Evolutionary conservation across 768 basidiomycete genomes (phyloP), one percentile per base, ranked within the genome.

Genomic region (Pleurotus pulmonarius): DNA sequence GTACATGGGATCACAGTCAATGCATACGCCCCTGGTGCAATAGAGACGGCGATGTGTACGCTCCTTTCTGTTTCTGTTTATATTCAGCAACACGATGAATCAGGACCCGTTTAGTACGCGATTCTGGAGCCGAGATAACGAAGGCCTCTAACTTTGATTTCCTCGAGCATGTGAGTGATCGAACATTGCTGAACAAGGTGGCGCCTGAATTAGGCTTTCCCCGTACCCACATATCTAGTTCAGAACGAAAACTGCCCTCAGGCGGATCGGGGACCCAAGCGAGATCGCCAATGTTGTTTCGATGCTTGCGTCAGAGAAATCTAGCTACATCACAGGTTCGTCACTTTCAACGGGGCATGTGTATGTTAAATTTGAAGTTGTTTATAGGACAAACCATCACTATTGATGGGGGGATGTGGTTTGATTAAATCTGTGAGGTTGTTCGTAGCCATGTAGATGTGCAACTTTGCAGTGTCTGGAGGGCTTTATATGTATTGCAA

Each of bases 221-320:
- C 29, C 11, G 8, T 2, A 3, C 29, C 29, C 29, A 34, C 8
- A 34, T 34, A 34, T 34, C 8, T 7, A 46, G 53, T 56, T 25
- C n/a, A 44, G 46, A 38, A 15, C 40, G 7, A 16, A 56, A 1
- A 55, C 57, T 6, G 53, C 38, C 37, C 54, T 59, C 12, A 22
- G 41, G 37, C 20, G 54, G 15, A 26, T 59, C 11, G 58, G 58
- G 20, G 18, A 18, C 8, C 22, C 43, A 11, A 55, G 56, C 20
- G 58, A 59, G 20, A 40, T 73, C 29, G 68, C 70, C 0, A 58
- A 58, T 11, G 44, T 70, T 2, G 71, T 73, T 3, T 67, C 71
- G 7, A 72, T 69, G 60, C 60, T 73, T 16, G 70, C 66, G 8
- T 67, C 69, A 5, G 56, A 64, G 18, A 66, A 72, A 20, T 68